Percentiles rank a stretch among this genome's conserved stretches.
Evolutionary conservation across 306 rosid genomes (phyloP).

Genomic region (Malus sieversii): DNA sequence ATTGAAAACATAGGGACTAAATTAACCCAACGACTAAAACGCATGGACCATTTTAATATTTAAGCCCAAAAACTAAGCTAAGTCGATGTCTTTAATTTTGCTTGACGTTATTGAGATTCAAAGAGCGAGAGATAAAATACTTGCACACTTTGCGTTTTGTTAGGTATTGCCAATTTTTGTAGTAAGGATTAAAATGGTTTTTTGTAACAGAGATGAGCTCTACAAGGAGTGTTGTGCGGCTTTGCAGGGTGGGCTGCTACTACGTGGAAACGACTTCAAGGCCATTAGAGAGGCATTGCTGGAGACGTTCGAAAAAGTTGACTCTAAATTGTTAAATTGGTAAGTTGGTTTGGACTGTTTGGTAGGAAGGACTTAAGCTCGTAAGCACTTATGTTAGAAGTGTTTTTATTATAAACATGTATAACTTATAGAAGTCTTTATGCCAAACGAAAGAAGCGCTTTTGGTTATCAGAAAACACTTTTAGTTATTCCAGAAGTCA

Average conservation of each 20-base stretch:
- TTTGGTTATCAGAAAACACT: background rate
- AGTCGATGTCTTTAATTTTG: background rate
- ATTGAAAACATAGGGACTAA: too few relatives aligned
- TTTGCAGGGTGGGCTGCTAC: conserved; percentile 65
- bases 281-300: conserved; percentile 53
- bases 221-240: conserved; percentile 79
- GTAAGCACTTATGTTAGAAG: background rate
- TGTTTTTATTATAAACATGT: too few relatives aligned
- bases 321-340: conserved; percentile 57
- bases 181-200: conserved; percentile 7
- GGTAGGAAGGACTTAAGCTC: background rate
- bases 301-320: conserved; percentile 66
- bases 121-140: background rate
- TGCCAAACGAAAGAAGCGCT: too few relatives aligned
- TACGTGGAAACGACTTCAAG: conserved; percentile 51
- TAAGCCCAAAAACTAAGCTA: background rate
- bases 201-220: conserved; percentile 69
- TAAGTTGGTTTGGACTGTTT: conserved; percentile 11
- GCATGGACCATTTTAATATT: too few relatives aligned
- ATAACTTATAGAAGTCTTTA: too few relatives aligned
- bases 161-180: background rate
- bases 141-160: background rate
- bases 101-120: background rate
- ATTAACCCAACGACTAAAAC: too few relatives aligned
- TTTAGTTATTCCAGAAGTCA: background rate